Evolutionary conservation across 2,329 filamentous ascomycete species (phyloP), one percentile per base, ranked within the genome.

Genomic region (Anthostomella pinea): DNA sequence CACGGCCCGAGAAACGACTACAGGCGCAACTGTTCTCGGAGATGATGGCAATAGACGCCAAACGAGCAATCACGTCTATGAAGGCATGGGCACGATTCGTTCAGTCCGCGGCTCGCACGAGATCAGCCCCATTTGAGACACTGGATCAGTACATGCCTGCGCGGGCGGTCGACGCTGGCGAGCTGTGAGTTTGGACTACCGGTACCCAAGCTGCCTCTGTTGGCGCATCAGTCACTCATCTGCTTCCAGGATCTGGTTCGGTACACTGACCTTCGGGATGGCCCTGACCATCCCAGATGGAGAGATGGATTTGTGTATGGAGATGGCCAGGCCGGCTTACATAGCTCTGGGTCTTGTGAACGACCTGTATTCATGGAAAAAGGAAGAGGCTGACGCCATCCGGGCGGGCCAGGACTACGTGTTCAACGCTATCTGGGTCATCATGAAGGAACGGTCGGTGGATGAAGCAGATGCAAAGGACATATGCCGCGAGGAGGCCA

Each of bases 321-420:
- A 57, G 39, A 50, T 63, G 6, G 45, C 47, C 23, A 30, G 41
- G 24, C 52, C 60, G 5, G 62, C 48, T 1, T 63, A 48, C 10
- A 44, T 48, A 8, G 55, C 54, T n/a, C 30, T 58, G 10, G 51
- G 52, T 5, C 52, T 68, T 7, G 54, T 51, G 7, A 68, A 68
- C 33, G 64, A 68, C 43, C 47, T 69, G 8, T 66, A 55, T 35
- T 68, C 65, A 1, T 66, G 52, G 49, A 45, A 58, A 13, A 65
- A 64, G 30, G 59, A 66, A 35, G 42, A 36, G 11, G 41, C 58
- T 11, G 62, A 52, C 4, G 60, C 63, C 7, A 27, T 39, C 23
- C 6, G 15, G 8, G 34, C 30, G 4, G 55, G 52, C 3, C 41
- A 52, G 11, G 33, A 44, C 23, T 39, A 62, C 35, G 61, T 66